Evolutionary conservation across 176 grass and related monocot genomes (phyloP).

Genomic region (Canna indica): DNA sequence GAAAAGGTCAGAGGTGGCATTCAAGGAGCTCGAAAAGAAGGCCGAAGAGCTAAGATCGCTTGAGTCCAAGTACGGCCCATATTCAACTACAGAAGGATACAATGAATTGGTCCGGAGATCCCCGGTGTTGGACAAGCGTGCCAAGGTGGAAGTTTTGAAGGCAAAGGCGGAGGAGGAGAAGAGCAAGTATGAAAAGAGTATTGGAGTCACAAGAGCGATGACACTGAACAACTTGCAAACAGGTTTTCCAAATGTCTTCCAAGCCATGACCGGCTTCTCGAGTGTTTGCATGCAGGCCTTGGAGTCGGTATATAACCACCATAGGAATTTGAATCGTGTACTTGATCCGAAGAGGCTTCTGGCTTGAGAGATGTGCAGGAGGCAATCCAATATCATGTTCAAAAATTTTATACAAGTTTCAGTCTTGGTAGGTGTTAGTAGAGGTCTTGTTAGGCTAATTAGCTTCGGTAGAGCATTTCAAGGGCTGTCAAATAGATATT

Average conservation of each 20-base stretch:
- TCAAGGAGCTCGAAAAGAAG: constrained; percentile 83
- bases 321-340: constrained; percentile 38
- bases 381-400: too few relatives aligned
- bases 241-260: constrained; percentile 86
- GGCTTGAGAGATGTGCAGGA: too few relatives aligned
- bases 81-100: constrained; percentile 24
- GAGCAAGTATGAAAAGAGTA: constrained; percentile 91
- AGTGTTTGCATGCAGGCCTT: constrained; percentile 79
- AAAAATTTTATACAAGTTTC: too few relatives aligned
- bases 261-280: constrained; percentile 91
- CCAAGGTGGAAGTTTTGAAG: constrained; percentile 64
- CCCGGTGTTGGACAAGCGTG: constrained; percentile 44
- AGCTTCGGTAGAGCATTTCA: too few relatives aligned
- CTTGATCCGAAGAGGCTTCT: constrained; percentile 57
- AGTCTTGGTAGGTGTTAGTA: too few relatives aligned
- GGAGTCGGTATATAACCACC: constrained; percentile 71
- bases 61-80: constrained; percentile 50
- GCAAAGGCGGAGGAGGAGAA: constrained; percentile 71
- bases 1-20: constrained; percentile 61
- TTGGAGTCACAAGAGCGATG: constrained; percentile 87
- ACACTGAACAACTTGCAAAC: constrained; percentile 92
- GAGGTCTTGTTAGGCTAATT: too few relatives aligned
- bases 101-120: constrained; percentile 29
- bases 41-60: constrained; percentile 58
- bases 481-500: too few relatives aligned